These are phyloP conservation scores for Candida krabiensis DNA, from an alignment of 805 yeast species.

Conservation along the genomic window DNA sequence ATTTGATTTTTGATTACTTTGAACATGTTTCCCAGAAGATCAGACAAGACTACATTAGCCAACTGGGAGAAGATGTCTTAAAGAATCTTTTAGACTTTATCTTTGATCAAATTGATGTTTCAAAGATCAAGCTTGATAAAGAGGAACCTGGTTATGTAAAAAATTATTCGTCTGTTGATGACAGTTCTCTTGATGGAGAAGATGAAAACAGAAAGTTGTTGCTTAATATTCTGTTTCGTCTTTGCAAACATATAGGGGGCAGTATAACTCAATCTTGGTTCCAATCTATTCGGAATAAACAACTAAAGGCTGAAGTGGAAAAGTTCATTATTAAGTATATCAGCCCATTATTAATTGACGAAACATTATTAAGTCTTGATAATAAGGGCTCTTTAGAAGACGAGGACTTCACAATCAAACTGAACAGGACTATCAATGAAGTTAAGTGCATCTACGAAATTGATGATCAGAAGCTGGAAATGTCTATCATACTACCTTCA, in stretches of 20 bases:
- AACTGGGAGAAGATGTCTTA: conserved; percentile 53
- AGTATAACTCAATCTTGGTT: conserved; percentile 68
- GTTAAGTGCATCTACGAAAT: conserved; percentile 71
- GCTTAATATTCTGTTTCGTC: conserved; percentile 50
- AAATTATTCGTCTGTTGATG: conserved; percentile 19
- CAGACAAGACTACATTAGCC: conserved; percentile 58
- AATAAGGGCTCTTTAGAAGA: conserved; percentile 30
- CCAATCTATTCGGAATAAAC: conserved; percentile 64
- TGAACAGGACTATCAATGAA: conserved; percentile 63
- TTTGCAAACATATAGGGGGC: conserved; percentile 57
- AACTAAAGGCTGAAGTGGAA: conserved; percentile 59
- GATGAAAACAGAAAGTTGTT: conserved; percentile 41
- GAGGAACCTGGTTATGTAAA: conserved; percentile 29
- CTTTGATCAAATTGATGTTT: conserved; percentile 51
- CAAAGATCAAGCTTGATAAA: conserved; percentile 19
- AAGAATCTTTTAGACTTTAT: conserved; percentile 51
- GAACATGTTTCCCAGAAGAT: conserved; percentile 63
- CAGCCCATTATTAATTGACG: conserved; percentile 61
- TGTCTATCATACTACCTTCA: conserved; percentile 70
- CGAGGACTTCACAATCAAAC: conserved; percentile 55
- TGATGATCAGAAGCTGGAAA: conserved; percentile 85
- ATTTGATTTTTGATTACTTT: conserved; percentile 59
- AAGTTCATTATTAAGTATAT: conserved; percentile 59
- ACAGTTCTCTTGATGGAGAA: conserved; percentile 18
- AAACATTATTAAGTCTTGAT: conserved; percentile 46